These are phyloP conservation scores for Pythium angustatum DNA, from an alignment of 352 stramenopile genomes.

Conservation along the genomic window DNA sequence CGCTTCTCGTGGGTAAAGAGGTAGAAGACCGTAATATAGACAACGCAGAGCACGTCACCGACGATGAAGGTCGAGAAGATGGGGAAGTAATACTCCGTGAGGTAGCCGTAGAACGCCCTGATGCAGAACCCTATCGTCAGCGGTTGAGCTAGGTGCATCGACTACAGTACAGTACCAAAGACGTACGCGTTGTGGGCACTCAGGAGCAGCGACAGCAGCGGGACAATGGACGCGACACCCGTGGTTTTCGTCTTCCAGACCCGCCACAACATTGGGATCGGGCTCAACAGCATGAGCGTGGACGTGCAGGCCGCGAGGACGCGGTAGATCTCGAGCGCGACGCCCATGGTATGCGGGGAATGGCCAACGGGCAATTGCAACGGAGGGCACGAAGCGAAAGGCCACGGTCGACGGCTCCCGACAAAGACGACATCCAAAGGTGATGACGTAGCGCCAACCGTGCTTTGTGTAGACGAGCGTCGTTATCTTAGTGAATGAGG, in stretches of 20 bases:
- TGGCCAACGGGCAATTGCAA: too few species aligned
- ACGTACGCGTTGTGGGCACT: slow-evolving; percentile 42
- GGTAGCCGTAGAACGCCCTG: slow-evolving; percentile 54
- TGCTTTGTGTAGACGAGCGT: too few species aligned
- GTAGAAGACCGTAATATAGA: slow-evolving; percentile 57
- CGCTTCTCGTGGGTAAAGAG: too few species aligned
- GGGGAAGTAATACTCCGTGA: slow-evolving; percentile 43
- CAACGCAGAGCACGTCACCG: slow-evolving; percentile 38
- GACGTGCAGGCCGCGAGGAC: slow-evolving; percentile 35
- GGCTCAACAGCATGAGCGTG: slow-evolving; percentile 48
- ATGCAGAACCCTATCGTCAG: too few species aligned
- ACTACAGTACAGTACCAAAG: background rate
- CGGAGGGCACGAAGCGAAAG: too few species aligned
- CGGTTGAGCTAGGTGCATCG: slow-evolving; percentile 14
- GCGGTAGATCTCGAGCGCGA: slow-evolving; percentile 38
- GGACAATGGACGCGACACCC: slow-evolving; percentile 48
- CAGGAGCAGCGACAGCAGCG: slow-evolving; percentile 42
- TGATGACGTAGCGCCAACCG: too few species aligned
- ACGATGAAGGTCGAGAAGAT: slow-evolving; percentile 48
- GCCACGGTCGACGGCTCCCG: too few species aligned
- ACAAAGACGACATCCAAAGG: too few species aligned
- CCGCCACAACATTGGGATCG: slow-evolving; percentile 34
- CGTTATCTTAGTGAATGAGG: too few species aligned
- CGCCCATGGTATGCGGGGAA: too few species aligned
- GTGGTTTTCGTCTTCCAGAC: slow-evolving; percentile 38